Evolutionary conservation across 2,329 filamentous ascomycete genomes (phyloP), one percentile per base, ranked within the genome.

Genomic region (Fusarium brevicatenulatum): DNA sequence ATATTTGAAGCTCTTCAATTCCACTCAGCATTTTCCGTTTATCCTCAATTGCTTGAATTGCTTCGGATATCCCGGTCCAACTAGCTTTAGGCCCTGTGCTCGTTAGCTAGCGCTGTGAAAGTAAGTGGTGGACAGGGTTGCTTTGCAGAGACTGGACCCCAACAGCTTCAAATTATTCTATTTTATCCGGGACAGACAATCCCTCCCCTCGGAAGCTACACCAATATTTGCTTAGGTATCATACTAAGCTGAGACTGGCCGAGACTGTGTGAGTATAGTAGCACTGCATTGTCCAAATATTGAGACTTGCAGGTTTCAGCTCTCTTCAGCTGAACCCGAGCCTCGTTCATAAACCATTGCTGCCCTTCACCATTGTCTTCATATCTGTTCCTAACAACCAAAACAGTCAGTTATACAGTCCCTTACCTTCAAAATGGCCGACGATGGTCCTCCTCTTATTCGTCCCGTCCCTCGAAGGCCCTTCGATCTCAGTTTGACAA

Each of bases 391-490:
- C 62, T 61, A 49, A 67, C 21, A 23, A 25, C 58, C 25, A 28
- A 25, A 28, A 34, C 37, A 53, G 37, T 49, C 43, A 47, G 39
- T 42, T 47, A 34, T 58, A 58, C 37, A 49, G 25, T 46, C 53
- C 21, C 6, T 28, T 42, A 34, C n/a, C 36, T 68, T 54, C 55
- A 36, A 39, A 46, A 84, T 85, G 83, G 76, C 81, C 47, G 80
- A 85, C 62, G 82, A 84, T 67, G 82, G 85, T 46, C 88, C 89
- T 63, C 86, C 86, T 42, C 83, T 94, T 72, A 79, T 92, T 71
- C 91, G 91, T 54, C 94, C 94, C 10, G 88, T 91, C 68, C 92
- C 93, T 28, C 90, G 92, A 66, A 90, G 93, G 49, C 88, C 91
- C 21, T 95, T 95, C 83, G 88, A 91, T 36, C 81, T 91, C 67